phyloP scores from a whole-genome alignment of 441 rosid species.

The Aleurites moluccanus region DNA sequence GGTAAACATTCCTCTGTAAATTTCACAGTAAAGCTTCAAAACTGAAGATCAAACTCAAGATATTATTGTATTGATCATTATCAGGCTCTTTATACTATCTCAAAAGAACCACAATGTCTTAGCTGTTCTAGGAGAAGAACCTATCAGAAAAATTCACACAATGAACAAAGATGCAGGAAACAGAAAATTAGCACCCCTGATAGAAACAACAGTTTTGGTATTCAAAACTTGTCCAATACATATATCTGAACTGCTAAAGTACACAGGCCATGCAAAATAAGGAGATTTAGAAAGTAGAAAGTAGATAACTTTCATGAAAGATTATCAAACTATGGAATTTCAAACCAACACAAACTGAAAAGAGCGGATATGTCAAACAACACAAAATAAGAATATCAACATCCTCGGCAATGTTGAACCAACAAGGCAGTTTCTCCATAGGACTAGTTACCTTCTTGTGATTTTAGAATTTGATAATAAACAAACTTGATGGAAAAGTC shows the following conservation, averaged over 20 bases:
- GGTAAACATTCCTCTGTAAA: neutral
- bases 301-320: neutral
- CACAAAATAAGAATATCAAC: neutral
- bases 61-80: neutral
- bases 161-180: neutral
- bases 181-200: neutral
- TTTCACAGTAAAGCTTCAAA: neutral
- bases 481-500: neutral
- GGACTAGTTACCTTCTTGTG: neutral
- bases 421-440: slow-evolving; percentile 1
- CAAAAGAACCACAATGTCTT: slow-evolving; percentile 1
- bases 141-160: neutral
- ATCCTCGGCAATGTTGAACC: neutral
- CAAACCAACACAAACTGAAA: slow-evolving; percentile 4
- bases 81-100: neutral
- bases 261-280: neutral
- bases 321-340: neutral
- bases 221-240: neutral
- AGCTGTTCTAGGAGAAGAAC: neutral
- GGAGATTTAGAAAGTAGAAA: neutral
- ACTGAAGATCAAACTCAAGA: neutral
- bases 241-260: neutral
- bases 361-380: neutral
- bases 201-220: neutral
- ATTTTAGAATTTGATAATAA: neutral